A percentile compares a stretch with the other conserved stretches of the same genome.
phyloP scores from a whole-genome alignment of 345 rosid genomes.

The Euphorbia pulcherrima region DNA sequence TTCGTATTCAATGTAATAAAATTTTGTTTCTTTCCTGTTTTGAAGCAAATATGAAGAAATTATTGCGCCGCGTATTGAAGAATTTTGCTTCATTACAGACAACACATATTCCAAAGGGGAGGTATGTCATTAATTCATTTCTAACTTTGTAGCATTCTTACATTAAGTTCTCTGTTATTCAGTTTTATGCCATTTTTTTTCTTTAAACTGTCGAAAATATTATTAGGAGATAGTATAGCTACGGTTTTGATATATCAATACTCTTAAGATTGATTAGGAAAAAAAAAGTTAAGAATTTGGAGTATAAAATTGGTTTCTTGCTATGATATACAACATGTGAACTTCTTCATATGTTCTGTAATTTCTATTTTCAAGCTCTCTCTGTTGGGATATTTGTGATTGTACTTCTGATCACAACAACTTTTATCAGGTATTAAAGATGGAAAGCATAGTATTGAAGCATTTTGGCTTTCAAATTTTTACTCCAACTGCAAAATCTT shows the following conservation, averaged over 20 bases:
- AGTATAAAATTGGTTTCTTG: background rate
- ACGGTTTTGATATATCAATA: background rate
- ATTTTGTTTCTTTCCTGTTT: slow-evolving; percentile 8
- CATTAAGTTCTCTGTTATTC: background rate
- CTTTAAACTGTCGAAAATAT: background rate
- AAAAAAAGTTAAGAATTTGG: background rate
- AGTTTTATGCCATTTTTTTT: background rate
- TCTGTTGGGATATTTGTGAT: slow-evolving; percentile 2
- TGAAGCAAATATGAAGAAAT: slow-evolving; percentile 89
- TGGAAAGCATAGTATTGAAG: slow-evolving; percentile 69
- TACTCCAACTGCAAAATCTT: slow-evolving; percentile 73
- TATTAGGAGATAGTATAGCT: background rate
- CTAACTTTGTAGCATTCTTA: background rate
- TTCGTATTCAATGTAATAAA: slow-evolving; percentile 10
- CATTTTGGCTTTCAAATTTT: slow-evolving; percentile 62
- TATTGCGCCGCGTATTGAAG: slow-evolving; percentile 75
- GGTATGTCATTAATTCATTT: slow-evolving; percentile 36
- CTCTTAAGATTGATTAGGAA: background rate
- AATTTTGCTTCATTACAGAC: slow-evolving; percentile 89
- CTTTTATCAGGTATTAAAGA: slow-evolving; percentile 52
- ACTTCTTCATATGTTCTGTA: background rate
- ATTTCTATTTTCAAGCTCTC: background rate
- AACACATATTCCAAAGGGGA: slow-evolving; percentile 70
- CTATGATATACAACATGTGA: background rate
- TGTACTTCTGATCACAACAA: slow-evolving; percentile 13